Base-by-base conservation (phyloP, 2,329 filamentous ascomycete genomes). In the Colletotrichum theobromicola region DNA sequence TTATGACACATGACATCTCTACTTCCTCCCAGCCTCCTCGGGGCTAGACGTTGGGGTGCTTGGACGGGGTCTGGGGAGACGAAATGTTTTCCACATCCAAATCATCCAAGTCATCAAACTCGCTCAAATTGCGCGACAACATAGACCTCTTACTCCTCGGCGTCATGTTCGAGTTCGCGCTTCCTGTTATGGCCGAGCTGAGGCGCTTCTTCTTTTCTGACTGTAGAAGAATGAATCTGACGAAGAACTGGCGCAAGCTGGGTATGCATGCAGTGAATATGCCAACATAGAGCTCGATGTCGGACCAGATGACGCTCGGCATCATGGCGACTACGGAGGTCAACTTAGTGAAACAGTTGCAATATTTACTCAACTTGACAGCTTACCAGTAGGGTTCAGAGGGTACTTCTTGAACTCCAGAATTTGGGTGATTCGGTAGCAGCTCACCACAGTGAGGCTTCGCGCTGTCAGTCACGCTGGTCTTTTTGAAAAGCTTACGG, bases 201-300 rank as follows among this genome's bases (percentile, higher is more conserved):
- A 72, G 63, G 8, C 68, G 68, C 15, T 50, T 57, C 46, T 72
- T 66, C 68, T 72, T 74, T 7, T 74, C 72, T 6, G 72, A 72
- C 12, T 46, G 30, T 8, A 34, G 37, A 1, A 74, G 62, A 30
- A 74, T 63, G 21, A 74, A 74, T 10, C 68, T 67, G 34, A 72
- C 68, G 15, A 74, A 72, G 57, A 74, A 74, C 15, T 74, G 72
- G 10, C 72, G 72, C 15, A 74, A 32, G n/a, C 50, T 74, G 4
- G 72, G 68, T 66, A 74, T 74, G 62, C 68, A 72, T 2, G 72
- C 72, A 1, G 72, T 74, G 28, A 74, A 74, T 7, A 74, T 12
- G 0, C 72, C 72, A 1, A 74, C 72, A 2, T 74, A 63, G 2
- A 74, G 30, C 42, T 74, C 72, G 12, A 74, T 71, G 4, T 63